Evolutionary conservation across 805 yeast genomes (phyloP), one percentile per base, ranked within the genome.

Genomic region (Lachancea mirantina): DNA sequence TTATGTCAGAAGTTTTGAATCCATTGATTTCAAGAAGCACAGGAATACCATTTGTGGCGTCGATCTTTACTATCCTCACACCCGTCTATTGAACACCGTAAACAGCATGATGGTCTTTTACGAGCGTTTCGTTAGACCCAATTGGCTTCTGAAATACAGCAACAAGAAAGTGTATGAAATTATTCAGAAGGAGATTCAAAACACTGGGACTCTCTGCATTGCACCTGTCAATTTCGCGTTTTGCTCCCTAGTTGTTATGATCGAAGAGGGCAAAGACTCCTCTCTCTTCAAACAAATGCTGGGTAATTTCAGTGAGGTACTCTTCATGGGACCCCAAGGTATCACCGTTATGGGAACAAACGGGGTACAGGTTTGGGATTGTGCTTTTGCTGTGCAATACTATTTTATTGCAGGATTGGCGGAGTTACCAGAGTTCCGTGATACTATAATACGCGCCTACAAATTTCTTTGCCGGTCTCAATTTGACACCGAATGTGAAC

Each of bases 281-380:
- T 59, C 60, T 1, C 69, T 68, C 8, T 88, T 84, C 57, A 47
- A 66, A 32, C 61, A 65, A 14, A 68, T 78, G 19, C 54, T 70
- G 27, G 67, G 62, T 11, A 65, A 92, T 38, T 74, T 84, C 64
- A 70, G 76, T 23, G 96, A 92, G 47, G 77, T 76, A 22, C 48
- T 85, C 32, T 87, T 83, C 58, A 79, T 81, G 61, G 94, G 96
- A 0, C 82, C 87, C 0, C 82, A 81, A 52, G 99, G 99, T 4
- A 70, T 92, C 76, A 74, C 89, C 2, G 81, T 84, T 36, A 84
- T 82, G 84, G 99, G 99, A 2, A 92, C 99, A 1, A 92, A 92
- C 57, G 99, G 99, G 15, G 84, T 84, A 0, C 99, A 92, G 59
- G 88, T 81, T 1, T 92, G 99, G 98, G 99, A 92, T 57, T 78